phyloP scores from a whole-genome alignment of 352 stramenopile genomes.

The Phytophthora sansomeana region DNA sequence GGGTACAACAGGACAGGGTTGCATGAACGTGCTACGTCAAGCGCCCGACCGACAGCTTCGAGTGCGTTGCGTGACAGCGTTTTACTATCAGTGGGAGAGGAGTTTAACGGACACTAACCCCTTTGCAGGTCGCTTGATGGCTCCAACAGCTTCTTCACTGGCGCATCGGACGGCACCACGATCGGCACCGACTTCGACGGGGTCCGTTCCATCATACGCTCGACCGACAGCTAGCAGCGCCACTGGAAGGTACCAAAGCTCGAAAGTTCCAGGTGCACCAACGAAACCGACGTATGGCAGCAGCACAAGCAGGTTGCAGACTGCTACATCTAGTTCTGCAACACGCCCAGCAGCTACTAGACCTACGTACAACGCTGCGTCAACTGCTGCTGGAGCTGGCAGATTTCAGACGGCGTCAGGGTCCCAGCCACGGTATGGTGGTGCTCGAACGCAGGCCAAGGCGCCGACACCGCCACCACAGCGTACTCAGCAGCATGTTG shows the following conservation, averaged over 20 bases:
- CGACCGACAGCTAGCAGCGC: slow-evolving; percentile 39
- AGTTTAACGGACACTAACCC: slow-evolving; percentile 21
- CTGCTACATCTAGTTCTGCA: slow-evolving; percentile 16
- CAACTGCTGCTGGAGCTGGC: slow-evolving; percentile 11
- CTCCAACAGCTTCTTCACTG: slow-evolving; percentile 39
- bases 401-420: slow-evolving; percentile 24
- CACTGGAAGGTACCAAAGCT: slow-evolving; percentile 32
- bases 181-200: slow-evolving; percentile 5
- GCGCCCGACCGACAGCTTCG: slow-evolving; percentile 21
- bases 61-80: slow-evolving; percentile 28
- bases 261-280: slow-evolving; percentile 34
- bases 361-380: slow-evolving; percentile 16
- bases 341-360: slow-evolving; percentile 5
- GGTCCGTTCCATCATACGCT: slow-evolving; percentile 36
- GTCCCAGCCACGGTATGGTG: slow-evolving; percentile 25
- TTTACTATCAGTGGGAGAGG: slow-evolving; percentile 3
- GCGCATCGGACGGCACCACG: slow-evolving; percentile 29
- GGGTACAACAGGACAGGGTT: slow-evolving; percentile 21
- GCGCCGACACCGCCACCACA: slow-evolving; percentile 16
- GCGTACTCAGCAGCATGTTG: slow-evolving; percentile 6
- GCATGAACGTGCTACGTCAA: slow-evolving; percentile 22
- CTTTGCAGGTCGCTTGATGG: slow-evolving; percentile 34
- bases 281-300: slow-evolving; percentile 35
- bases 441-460: slow-evolving; percentile 16
- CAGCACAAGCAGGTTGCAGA: slow-evolving; percentile 28